Percentiles rank a stretch among this genome's conserved stretches.
Conservation (phyloP, 1,284 basidiomycete genomes). For the Cerrena zonata region DNA sequence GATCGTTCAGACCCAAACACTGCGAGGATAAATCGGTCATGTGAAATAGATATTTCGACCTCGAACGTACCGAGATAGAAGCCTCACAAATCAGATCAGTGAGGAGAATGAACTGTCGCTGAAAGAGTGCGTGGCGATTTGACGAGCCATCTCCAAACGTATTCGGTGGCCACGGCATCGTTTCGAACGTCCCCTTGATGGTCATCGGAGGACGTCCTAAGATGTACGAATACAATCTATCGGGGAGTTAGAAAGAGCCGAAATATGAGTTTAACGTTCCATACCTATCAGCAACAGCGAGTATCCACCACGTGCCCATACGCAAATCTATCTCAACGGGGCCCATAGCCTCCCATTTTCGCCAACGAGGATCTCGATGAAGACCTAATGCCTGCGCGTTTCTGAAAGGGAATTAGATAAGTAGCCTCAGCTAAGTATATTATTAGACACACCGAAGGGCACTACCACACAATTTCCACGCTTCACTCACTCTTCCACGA, state of each 20-base stretch:
- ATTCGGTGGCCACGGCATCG: conserved; percentile 25
- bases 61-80: conserved; percentile 32
- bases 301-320: conserved; percentile 44
- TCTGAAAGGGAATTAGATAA: too few species aligned
- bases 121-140: conserved; percentile 33
- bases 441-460: conserved; percentile 3
- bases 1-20: conserved; percentile 36
- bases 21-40: conserved; percentile 16
- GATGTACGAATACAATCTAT: conserved; percentile 40
- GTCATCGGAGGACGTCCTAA: conserved; percentile 43
- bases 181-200: conserved; percentile 31
- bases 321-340: conserved; percentile 41
- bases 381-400: conserved; percentile 46
- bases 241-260: neutral
- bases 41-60: neutral
- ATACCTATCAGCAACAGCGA: conserved; percentile 43
- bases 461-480: conserved; percentile 46
- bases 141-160: conserved; percentile 32
- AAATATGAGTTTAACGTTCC: too few species aligned
- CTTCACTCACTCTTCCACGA: conserved; percentile 44
- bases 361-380: conserved; percentile 46
- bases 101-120: conserved; percentile 34
- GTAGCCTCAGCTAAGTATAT: too few species aligned
- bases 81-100: conserved; percentile 37
- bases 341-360: conserved; percentile 43